A percentile compares a stretch with the other conserved stretches of the same genome.
Conservation (phyloP, 1,139 yeast species). For the Ogataea hybrid region DNA sequence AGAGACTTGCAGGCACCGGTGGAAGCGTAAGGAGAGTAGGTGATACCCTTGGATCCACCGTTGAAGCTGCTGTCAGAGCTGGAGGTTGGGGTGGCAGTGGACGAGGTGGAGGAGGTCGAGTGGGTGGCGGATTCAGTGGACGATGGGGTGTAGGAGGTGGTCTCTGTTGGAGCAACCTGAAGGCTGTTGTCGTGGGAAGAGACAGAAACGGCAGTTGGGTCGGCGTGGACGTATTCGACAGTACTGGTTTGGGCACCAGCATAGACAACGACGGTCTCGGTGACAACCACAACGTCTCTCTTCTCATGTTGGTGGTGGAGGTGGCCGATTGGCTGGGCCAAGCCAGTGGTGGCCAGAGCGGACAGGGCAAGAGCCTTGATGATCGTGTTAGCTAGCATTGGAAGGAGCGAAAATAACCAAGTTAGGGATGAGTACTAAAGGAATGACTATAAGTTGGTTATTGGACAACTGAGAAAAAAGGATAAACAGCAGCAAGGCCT, state of each 20-base stretch:
- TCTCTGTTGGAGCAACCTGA: slow-evolving; percentile 34
- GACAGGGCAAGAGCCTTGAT: slow-evolving; percentile 35
- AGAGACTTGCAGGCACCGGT: slow-evolving; percentile 73
- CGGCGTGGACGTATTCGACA: slow-evolving; percentile 35
- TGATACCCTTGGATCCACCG: slow-evolving; percentile 58
- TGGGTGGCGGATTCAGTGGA: slow-evolving; percentile 30
- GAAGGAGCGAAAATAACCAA: slow-evolving; percentile 10
- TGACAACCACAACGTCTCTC: slow-evolving; percentile 44
- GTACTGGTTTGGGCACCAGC: slow-evolving; percentile 35
- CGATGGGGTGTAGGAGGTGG: slow-evolving; percentile 31
- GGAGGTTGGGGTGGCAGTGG: slow-evolving; percentile 30
- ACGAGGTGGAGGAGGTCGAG: slow-evolving; percentile 25
- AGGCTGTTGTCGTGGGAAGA: slow-evolving; percentile 32
- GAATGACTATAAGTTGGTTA: slow-evolving; percentile 21
- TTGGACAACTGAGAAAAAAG: slow-evolving; percentile 1
- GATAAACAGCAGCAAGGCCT: slow-evolving; percentile 6
- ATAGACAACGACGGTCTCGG: slow-evolving; percentile 41
- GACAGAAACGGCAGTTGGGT: slow-evolving; percentile 29
- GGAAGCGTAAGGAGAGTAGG: slow-evolving; percentile 78
- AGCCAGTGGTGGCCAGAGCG: slow-evolving; percentile 36
- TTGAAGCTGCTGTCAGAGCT: slow-evolving; percentile 26
- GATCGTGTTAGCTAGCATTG: slow-evolving; percentile 29
- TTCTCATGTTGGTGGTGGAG: slow-evolving; percentile 43
- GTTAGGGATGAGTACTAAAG: slow-evolving; percentile 9
- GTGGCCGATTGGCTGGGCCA: slow-evolving; percentile 38